Evolutionary conservation across 2,329 filamentous ascomycete species (phyloP), one percentile per base, ranked within the genome.

Genomic region (Apiospora saccharicola): DNA sequence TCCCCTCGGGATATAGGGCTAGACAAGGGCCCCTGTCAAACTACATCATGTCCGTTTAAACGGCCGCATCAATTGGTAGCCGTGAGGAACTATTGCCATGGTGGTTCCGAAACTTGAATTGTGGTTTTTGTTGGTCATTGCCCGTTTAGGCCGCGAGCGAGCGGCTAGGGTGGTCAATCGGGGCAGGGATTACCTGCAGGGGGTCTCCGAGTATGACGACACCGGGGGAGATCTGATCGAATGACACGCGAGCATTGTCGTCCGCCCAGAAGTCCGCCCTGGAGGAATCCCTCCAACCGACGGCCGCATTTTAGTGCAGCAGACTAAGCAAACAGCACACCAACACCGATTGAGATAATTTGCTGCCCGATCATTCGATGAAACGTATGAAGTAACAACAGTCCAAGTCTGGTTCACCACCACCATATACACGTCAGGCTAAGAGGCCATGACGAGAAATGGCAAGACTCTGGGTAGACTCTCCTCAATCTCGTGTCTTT

Each of bases 301-400:
- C 30, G 53, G 22, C 53, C 26, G 53, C 53, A 64, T 41, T 61
- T n/a, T 51, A 64, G 34, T 12, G 19, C 57, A 14, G 34, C 57
- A 34, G 14, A 41, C 57, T 26, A 30, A 30, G 19, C 57, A 64
- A 57, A 37, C 30, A 51, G 13, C 49, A 64, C 57, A 64, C n/a
- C 34, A 4, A 41, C 37, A 24, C 22, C 34, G 34, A 64, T 64
- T 10, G 8, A 7, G 10, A 10, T 10, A 41, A 41, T 64, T 64
- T n/a, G 30, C 57, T 64, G 57, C n/a, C 57, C 57, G 53, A 64
- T 64, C 57, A 64, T 64, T 64, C 57, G 57, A 64, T 64, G 57
- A 64, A 64, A 64, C 57, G 19, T n/a, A n/a, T n/a, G 53, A 22
- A 37, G 53, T 61, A 61, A 22, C 30, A 61, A 61, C 30, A 22